Percentiles rank a stretch among this genome's conserved stretches.
Conservation (phyloP, 2,329 filamentous ascomycete genomes). For the Sphaerostilbella broomeana region DNA sequence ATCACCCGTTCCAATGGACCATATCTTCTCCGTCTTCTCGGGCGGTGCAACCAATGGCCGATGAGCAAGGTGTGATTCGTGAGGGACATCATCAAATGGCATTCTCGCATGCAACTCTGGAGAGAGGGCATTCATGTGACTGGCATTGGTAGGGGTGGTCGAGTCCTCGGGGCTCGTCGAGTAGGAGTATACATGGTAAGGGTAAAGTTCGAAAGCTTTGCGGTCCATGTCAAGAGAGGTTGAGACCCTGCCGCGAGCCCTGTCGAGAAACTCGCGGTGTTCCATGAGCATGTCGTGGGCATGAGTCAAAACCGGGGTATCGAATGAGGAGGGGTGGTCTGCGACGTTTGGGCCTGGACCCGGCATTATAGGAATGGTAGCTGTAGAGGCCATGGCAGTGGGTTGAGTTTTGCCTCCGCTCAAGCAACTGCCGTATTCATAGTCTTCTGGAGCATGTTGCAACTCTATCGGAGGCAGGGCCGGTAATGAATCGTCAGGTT, state of each 20-base stretch:
- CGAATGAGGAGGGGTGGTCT: slow-evolving; percentile 28
- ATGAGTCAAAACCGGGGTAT: slow-evolving; percentile 25
- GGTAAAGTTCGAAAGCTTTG: slow-evolving; percentile 19
- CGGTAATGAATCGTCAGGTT: slow-evolving; percentile 3
- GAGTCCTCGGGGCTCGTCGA: slow-evolving; percentile 25
- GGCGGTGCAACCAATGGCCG: slow-evolving; percentile 19
- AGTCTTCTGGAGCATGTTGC: slow-evolving; percentile 30
- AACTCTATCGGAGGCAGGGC: slow-evolving; percentile 4
- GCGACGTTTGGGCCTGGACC: slow-evolving; percentile 23
- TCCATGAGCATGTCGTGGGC: slow-evolving; percentile 33
- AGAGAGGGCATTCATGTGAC: slow-evolving; percentile 15
- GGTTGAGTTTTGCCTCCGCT: slow-evolving; percentile 24
- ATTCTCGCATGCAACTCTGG: slow-evolving; percentile 11
- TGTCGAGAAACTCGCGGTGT: slow-evolving; percentile 27
- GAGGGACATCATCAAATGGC: slow-evolving; percentile 13
- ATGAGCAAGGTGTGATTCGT: slow-evolving; percentile 5
- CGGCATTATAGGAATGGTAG: slow-evolving; percentile 26
- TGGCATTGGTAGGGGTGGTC: slow-evolving; percentile 18
- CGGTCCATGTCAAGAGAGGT: slow-evolving; percentile 31
- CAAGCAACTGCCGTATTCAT: slow-evolving; percentile 32
- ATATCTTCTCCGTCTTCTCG: slow-evolving; percentile 58
- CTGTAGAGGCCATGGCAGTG: slow-evolving; percentile 28
- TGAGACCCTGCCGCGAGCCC: slow-evolving; percentile 24
- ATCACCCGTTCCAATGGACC: slow-evolving; percentile 54
- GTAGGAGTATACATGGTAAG: slow-evolving; percentile 21